Base-by-base conservation (phyloP, 495 filamentous ascomycete genomes). In the Tuber umbilicatum region DNA sequence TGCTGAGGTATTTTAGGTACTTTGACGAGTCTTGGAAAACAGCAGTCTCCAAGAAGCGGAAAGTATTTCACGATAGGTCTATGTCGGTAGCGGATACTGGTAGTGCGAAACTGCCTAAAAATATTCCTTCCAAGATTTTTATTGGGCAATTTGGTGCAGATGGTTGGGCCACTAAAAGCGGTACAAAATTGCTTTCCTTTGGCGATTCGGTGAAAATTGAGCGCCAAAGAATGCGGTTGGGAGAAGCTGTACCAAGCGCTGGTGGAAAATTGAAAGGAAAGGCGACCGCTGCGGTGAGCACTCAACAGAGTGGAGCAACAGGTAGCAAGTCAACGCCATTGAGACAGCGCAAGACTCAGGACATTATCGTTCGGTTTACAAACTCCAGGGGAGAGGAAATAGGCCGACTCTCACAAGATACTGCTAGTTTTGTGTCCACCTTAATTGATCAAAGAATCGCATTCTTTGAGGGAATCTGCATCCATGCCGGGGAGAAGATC, bases 301-400 rank as follows among this genome's bases (percentile, higher is more conserved):
- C 1, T 76, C 77, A 12, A 85, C 55, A 64, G 55, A 27, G 27
- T 3, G 55, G 27, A 35, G 27, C 27, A 31, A 16, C 17, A 10
- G 17, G 23, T 50, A 84, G 76, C 47, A 83, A 74, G 85, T 83
- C 76, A 80, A 83, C 68, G 85, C 86, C n/a, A 83, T 84, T 71
- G 1, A 83, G 75, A 43, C 85, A 85, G 75, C 73, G 86, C 80
- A 84, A 92, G 79, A 86, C 87, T 84, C 86, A 87, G 39, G 95
- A 99, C 83, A 89, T 97, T 45, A 87, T 99, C 70, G 96, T 97
- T n/a, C 90, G 95, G 23, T 98, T 99, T 82, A 97, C 92, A 3
- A 96, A 93, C 80, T 81, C 84, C 5, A 86, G 83, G 70, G 94
- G 94, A 19, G 89, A 91, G 73, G 95, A 99, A 81, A 85, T 99